Evolutionary conservation across 2,329 filamentous ascomycete species (phyloP), one percentile per base, ranked within the genome.

Genomic region (Trichoderma sp.): DNA sequence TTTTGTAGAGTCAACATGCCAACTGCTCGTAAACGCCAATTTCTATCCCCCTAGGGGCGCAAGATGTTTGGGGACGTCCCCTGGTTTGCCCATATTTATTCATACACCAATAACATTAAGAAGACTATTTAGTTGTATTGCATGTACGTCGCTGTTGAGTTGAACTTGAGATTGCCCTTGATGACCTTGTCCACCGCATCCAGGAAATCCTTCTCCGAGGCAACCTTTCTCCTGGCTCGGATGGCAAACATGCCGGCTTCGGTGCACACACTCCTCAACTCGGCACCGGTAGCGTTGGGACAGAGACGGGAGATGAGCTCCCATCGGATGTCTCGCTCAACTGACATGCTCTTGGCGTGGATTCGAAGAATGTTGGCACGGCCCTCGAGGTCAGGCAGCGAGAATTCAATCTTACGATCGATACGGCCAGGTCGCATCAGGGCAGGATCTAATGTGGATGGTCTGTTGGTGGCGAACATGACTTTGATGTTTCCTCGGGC

Each of bases 191-290:
- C 97, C 77, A 99, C 97, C 3, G 97, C 96, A 75, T 94, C 95
- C 80, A 99, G 87, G 87, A 99, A 99, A 86, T 99, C 97, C 90
- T 99, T 98, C 89, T 99, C 97, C 1, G 95, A 96, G 0, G 97
- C 97, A 18, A 99, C 95, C 93, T 99, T 99, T 87, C 97, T 93
- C 84, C 97, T 89, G 50, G 94, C 94, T 64, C 97, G 92, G 79
- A 99, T 98, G 76, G 97, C 97, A 83, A 97, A 99, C 96, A 99
- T 98, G 79, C 97, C 97, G 1, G 97, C 96, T 86, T 99, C 97
- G 9, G 97, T 99, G 80, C 97, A 98, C 77, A 99, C 97, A 87
- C 95, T 97, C 82, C 97, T 91, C 83, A 99, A 87, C 86, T 99
- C 97, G 68, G 97, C 97, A 87, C 97, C 97, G 1, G 97, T 99